Percentiles rank a stretch among this genome's conserved stretches.
These are phyloP conservation scores for Euphrasia arctica DNA, from an alignment of 305 asterid species.

Conservation along the genomic window DNA sequence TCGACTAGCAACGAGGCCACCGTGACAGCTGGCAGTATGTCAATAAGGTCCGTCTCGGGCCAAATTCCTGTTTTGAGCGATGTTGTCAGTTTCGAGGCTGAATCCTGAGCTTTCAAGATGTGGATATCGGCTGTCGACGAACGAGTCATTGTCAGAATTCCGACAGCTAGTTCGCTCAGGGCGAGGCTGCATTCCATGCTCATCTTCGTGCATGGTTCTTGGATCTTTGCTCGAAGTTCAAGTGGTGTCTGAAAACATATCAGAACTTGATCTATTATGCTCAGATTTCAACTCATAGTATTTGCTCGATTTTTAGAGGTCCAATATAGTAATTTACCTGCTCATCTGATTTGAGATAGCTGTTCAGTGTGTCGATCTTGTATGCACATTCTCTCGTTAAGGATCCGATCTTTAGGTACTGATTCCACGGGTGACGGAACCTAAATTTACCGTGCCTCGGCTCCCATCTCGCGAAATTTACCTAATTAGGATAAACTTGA, in stretches of 20 bases:
- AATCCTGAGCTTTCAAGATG: constrained; percentile 30
- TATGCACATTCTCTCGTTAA: constrained; percentile 56
- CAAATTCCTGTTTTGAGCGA: constrained; percentile 22
- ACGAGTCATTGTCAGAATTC: constrained; percentile 45
- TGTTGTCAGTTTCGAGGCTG: constrained; percentile 30
- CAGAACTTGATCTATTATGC: too few species aligned
- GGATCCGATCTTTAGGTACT: constrained; percentile 51
- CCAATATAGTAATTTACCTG: constrained; percentile 30
- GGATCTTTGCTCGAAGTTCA: constrained; percentile 29
- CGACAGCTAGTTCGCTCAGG: constrained; percentile 41
- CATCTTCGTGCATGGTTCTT: constrained; percentile 43
- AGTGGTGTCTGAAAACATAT: constrained; percentile 34
- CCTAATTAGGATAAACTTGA: constrained; percentile 28
- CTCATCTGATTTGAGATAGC: constrained; percentile 34
- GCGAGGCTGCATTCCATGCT: constrained; percentile 46
- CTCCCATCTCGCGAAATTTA: constrained; percentile 70
- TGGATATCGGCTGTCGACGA: constrained; percentile 34
- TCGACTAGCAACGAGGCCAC: constrained; percentile 50
- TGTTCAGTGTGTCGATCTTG: constrained; percentile 44
- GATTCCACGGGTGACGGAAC: constrained; percentile 66
- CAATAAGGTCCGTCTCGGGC: constrained; percentile 27
- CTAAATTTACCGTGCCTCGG: constrained; percentile 59
- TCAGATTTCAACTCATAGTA: too few species aligned
- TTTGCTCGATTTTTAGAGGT: not conserved
- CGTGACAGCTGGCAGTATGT: constrained; percentile 30